Base-by-base conservation (phyloP, 768 basidiomycete genomes). In the Wakefieldia striispora region DNA sequence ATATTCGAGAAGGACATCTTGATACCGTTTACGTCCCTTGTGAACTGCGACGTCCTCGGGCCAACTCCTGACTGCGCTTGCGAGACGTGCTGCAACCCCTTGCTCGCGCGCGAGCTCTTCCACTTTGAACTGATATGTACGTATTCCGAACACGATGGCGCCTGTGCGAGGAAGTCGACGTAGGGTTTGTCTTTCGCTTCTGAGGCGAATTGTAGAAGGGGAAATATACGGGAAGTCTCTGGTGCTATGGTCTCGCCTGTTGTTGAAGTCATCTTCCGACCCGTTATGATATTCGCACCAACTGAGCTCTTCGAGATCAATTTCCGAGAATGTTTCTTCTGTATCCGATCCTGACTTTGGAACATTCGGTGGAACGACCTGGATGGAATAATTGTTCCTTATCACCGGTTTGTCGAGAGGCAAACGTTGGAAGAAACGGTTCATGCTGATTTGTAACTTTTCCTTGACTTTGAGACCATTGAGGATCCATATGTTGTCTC, bases 111-210 rank as follows among this genome's bases (percentile, higher is more conserved):
- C 72, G 2, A 90, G 63, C 33, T 78, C 75, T 29, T 70, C 75
- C 19, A 87, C 65, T 4, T 79, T 78, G 14, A 76, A 78, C 47
- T 82, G 54, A 64, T 88, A 88, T 33, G 83, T 83, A 17, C 86
- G 75, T 58, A 89, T 84, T 34, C 82, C 85, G 64, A 91, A 91
- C 23, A 84, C 70, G 29, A 90, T 72, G 6, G 80, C 84, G 4
- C 88, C 86, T 21, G 79, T 81, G 7, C 72, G 69, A 1, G 82
- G 77, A 37, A 91, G 74, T 17, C 88, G 72, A 31, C 86, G 74
- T 45, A 89, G 68, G 11, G 82, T 84, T 69, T 89, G 86, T n/a
- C 87, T 71, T 60, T 88, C 88, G 20, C 75, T 75, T 40, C 88
- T 73, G 46, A 88, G 68, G 6, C 77, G 76, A 34, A 89, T 65